phyloP scores from a whole-genome alignment of 148 eudicot genomes.

The Arctostaphylos glauca region DNA sequence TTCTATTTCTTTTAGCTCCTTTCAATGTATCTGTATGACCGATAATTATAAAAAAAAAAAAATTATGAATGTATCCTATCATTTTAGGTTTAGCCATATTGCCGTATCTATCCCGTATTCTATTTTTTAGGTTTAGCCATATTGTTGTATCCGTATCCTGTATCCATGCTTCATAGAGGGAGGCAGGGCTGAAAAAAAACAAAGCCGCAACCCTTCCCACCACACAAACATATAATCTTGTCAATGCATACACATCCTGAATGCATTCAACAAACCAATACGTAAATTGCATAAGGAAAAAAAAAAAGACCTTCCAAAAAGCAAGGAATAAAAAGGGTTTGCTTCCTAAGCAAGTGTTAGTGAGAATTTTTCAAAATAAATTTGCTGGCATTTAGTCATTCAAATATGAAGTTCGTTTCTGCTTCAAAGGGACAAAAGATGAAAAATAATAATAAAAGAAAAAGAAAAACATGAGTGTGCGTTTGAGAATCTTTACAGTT shows the following conservation, averaged over 20 bases:
- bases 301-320: neutral
- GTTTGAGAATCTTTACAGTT: too few relatives aligned
- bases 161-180: too few relatives aligned
- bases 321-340: neutral
- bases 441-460: neutral
- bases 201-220: neutral
- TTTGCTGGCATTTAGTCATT: neutral
- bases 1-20: too few relatives aligned
- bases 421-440: neutral
- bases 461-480: neutral
- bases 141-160: too few relatives aligned
- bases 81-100: too few relatives aligned
- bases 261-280: neutral
- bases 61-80: too few relatives aligned
- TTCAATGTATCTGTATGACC: too few relatives aligned
- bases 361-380: neutral
- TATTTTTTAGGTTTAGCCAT: too few relatives aligned
- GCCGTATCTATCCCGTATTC: too few relatives aligned
- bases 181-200: too few relatives aligned
- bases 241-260: neutral
- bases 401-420: neutral
- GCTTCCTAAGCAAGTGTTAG: neutral
- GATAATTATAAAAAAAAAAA: too few relatives aligned
- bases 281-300: neutral
- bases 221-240: neutral